Base-by-base conservation (phyloP, 2,329 filamentous ascomycete genomes). In the Diaporthe batatas region DNA sequence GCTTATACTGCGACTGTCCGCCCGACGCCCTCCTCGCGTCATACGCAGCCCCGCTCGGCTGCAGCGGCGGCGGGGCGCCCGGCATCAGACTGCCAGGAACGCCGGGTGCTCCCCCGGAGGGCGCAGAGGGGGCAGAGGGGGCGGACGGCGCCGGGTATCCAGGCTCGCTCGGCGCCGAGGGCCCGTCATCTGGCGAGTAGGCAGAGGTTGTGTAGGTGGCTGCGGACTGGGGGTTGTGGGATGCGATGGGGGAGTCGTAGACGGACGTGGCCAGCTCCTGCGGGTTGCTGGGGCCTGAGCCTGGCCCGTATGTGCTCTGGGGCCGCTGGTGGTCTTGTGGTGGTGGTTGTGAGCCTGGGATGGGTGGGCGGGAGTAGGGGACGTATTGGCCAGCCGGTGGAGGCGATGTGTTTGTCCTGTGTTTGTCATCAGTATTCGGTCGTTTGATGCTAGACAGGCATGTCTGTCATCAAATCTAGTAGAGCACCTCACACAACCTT, bases 251-350 rank as follows among this genome's bases (percentile, higher is more conserved):
- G 4, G 92, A 93, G 81, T 95, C 92, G 78, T 95, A 95, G 12
- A 90, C 90, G 0, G 92, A 93, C 0, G 93, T 94, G 34, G 93
- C 92, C 59, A 96, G 85, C 82, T 96, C 93, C 82, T 95, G 93
- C 0, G 93, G 91, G 75, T 90, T 89, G 36, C 64, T 42, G n/a
- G 72, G 72, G 18, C 69, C 70, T 4, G 71, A 70, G 25, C 65
- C 54, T 21, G 71, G 65, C 12, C 91, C 91, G 77, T 92, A 93
- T 14, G 90, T 92, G 80, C 90, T 92, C 78, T 91, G 89, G 4
- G 91, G 91, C 21, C 88, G 75, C 29, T 74, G 75, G 34, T 79
- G 77, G 72, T 89, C 89, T 7, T 85, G 80, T 49, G 84, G 80
- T 77, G 67, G 57, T n/a, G 73, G 36, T 54, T 73, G 71, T 14